Percentiles rank a stretch among this genome's conserved stretches.
These are phyloP conservation scores for Xylariaceae sp. DNA, from an alignment of 2,329 filamentous ascomycete species.

Conservation along the genomic window DNA sequence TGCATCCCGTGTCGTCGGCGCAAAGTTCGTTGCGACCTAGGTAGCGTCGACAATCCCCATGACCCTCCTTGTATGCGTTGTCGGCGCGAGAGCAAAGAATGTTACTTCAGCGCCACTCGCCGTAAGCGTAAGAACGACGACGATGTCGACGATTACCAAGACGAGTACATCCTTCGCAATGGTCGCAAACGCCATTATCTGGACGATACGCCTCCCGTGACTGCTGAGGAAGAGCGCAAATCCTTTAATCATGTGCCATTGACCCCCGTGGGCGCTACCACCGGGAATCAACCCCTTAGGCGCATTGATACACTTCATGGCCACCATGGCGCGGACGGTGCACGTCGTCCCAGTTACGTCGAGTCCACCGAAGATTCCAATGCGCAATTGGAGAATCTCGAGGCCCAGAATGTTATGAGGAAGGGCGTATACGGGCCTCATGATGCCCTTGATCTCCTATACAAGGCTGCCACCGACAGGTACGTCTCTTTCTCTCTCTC, in stretches of 20 bases:
- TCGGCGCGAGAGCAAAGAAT: constrained; percentile 90
- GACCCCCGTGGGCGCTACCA: constrained; percentile 60
- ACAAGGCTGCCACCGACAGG: constrained; percentile 73
- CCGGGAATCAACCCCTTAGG: constrained; percentile 59
- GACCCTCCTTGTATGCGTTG: constrained; percentile 93
- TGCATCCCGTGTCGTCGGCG: constrained; percentile 57
- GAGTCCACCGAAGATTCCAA: constrained; percentile 49
- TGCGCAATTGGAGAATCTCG: constrained; percentile 57
- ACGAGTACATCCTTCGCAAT: constrained; percentile 67
- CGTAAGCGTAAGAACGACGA: constrained; percentile 79
- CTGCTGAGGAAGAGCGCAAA: constrained; percentile 40
- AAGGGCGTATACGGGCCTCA: constrained; percentile 81
- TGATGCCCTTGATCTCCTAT: constrained; percentile 85
- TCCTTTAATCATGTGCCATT: constrained; percentile 53
- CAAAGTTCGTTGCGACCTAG: constrained; percentile 58
- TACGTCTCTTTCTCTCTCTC: constrained; percentile 17
- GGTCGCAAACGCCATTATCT: constrained; percentile 62
- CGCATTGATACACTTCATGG: constrained; percentile 45
- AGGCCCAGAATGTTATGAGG: constrained; percentile 60
- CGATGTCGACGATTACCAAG: constrained; percentile 50
- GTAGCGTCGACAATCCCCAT: constrained; percentile 84
- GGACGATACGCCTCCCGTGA: constrained; percentile 39
- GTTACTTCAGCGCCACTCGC: constrained; percentile 91
- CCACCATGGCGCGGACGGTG: constrained; percentile 32
- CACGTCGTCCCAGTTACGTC: constrained; percentile 29